phyloP scores from a whole-genome alignment of 768 basidiomycete genomes.

The Punctularia strigosozonata region DNA sequence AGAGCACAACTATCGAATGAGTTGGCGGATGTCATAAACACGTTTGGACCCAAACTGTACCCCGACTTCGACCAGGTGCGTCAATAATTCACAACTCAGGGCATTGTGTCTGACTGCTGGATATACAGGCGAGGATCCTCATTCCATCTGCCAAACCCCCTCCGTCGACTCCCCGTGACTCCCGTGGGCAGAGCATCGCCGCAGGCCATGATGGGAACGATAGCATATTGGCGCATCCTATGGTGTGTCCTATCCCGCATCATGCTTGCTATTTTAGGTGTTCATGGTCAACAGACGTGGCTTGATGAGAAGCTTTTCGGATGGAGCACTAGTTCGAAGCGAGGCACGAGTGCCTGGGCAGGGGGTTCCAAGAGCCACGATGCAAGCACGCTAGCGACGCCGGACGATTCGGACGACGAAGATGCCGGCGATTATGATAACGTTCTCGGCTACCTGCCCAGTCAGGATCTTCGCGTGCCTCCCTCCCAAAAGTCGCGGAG shows the following conservation, averaged over 20 bases:
- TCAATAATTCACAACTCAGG: not conserved
- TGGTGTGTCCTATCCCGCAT: conserved; percentile 33
- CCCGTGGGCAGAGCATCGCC: conserved; percentile 69
- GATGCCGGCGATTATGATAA: conserved; percentile 89
- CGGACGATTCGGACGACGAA: conserved; percentile 76
- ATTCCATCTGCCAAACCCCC: conserved; percentile 79
- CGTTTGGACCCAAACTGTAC: conserved; percentile 80
- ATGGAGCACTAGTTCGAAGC: conserved; percentile 68
- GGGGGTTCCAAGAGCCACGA: conserved; percentile 42
- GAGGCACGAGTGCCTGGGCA: conserved; percentile 85
- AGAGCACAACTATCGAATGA: conserved; percentile 72
- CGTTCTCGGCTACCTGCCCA: conserved; percentile 57
- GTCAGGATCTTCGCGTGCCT: conserved; percentile 32
- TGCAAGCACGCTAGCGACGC: conserved; percentile 52
- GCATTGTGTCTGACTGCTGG: not conserved
- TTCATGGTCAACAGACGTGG: conserved; percentile 45
- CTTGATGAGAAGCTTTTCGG: conserved; percentile 90
- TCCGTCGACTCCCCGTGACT: conserved; percentile 67
- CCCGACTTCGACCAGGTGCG: conserved; percentile 77
- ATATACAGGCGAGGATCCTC: conserved; percentile 57
- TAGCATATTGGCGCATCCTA: conserved; percentile 76
- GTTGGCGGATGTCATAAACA: conserved; percentile 72
- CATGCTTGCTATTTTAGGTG: conserved; percentile 2
- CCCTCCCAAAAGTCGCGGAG: conserved; percentile 36
- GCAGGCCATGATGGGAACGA: conserved; percentile 83